phyloP scores from a whole-genome alignment of 1,139 yeast species.

The Blastobotrys malaysiensis region DNA sequence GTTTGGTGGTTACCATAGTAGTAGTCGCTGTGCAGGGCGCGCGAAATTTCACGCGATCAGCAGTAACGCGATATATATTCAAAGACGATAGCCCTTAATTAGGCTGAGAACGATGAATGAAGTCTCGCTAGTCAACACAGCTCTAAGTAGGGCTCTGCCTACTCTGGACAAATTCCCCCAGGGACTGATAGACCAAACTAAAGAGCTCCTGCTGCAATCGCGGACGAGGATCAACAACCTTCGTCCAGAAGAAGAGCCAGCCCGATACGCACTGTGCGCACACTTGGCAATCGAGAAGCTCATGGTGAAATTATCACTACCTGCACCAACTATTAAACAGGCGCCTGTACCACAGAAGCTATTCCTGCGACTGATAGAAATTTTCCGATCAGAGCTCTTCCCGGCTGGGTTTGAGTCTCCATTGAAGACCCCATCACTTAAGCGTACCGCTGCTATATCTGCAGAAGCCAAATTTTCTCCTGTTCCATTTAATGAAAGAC shows the following conservation, averaged over 20 bases:
- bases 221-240: constrained; percentile 18
- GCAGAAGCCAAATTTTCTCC: constrained; percentile 9
- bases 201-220: constrained; percentile 19
- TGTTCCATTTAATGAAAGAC: constrained; percentile 5
- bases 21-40: neutral
- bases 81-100: neutral
- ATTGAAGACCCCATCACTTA: constrained; percentile 11
- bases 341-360: constrained; percentile 31
- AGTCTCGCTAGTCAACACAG: constrained; percentile 3
- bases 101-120: neutral
- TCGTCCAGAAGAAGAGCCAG: constrained; percentile 32
- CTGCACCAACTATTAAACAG: constrained; percentile 20
- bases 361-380: constrained; percentile 22
- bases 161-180: constrained; percentile 15
- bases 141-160: constrained; percentile 14
- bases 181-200: constrained; percentile 16
- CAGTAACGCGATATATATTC: neutral
- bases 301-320: constrained; percentile 18
- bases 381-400: constrained; percentile 24
- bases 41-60: neutral
- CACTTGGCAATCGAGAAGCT: constrained; percentile 31
- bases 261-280: constrained; percentile 30
- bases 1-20: too few relatives aligned
- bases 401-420: constrained; percentile 8
- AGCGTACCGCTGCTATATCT: constrained; percentile 6